phyloP scores from a whole-genome alignment of 2,329 filamentous ascomycete species.

The Stemphylium vesicarium region DNA sequence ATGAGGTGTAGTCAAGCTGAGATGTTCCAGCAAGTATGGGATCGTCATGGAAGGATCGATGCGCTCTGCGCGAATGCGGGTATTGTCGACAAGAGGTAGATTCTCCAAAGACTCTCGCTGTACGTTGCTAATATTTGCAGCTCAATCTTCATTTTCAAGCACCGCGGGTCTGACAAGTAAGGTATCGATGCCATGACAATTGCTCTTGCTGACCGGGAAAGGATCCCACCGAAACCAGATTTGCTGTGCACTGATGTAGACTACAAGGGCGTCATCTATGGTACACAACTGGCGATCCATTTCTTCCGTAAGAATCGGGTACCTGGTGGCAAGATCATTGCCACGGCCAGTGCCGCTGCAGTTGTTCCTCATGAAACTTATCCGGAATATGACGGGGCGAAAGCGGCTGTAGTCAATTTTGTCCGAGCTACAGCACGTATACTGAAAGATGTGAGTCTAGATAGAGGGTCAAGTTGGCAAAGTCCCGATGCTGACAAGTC shows the following conservation, averaged over 20 bases:
- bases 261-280: conserved; percentile 60
- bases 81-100: conserved; percentile 52
- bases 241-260: conserved; percentile 57
- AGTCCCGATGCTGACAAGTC: conserved; percentile 2
- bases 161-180: conserved; percentile 36
- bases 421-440: conserved; percentile 30
- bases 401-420: conserved; percentile 52
- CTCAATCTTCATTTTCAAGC: conserved; percentile 50
- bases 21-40: conserved; percentile 54
- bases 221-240: conserved; percentile 55
- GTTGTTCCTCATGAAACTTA: conserved; percentile 55
- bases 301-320: conserved; percentile 53
- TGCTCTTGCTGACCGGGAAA: conserved; percentile 1
- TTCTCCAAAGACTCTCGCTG: background rate
- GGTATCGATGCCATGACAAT: background rate
- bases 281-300: conserved; percentile 54
- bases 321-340: conserved; percentile 54
- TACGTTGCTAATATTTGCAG: conserved; percentile 43
- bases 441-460: conserved; percentile 26
- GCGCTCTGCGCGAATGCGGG: conserved; percentile 60
- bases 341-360: conserved; percentile 53
- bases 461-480: background rate
- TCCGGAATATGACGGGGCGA: conserved; percentile 60
- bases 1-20: conserved; percentile 49
- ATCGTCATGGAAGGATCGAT: conserved; percentile 57